Percentiles rank a stretch among this genome's conserved stretches.
Conservation (phyloP, 306 rosid genomes). For the Cucurbita argyrosperma region DNA sequence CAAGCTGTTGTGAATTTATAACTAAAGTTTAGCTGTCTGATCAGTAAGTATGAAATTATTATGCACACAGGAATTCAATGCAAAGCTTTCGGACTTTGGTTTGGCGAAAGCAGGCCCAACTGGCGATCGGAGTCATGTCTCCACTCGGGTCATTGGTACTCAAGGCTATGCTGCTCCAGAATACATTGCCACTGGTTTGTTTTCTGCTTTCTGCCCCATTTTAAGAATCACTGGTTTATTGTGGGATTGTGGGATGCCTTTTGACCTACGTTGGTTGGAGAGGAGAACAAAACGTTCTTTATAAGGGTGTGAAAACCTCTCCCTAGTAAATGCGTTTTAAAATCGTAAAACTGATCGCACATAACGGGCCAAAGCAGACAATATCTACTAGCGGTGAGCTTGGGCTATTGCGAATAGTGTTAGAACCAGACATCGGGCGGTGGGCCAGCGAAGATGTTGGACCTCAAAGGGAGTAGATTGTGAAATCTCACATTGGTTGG, state of each 20-base stretch:
- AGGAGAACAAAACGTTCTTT: fast-evolving
- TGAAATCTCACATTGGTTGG: too few species aligned
- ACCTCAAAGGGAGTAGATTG: too few species aligned
- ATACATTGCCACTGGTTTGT: conserved; percentile 67
- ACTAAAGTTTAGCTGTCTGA: neutral
- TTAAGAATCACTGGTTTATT: neutral
- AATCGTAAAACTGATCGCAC: too few species aligned
- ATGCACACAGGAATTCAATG: conserved; percentile 40
- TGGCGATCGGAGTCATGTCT: conserved; percentile 72
- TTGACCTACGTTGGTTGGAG: too few species aligned
- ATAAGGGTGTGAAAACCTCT: too few species aligned
- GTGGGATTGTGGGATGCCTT: too few species aligned
- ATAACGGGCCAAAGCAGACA: too few species aligned
- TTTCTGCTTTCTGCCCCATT: neutral
- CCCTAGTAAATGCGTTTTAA: too few species aligned
- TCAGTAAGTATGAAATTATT: neutral
- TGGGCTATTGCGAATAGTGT: too few species aligned
- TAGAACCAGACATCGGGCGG: too few species aligned
- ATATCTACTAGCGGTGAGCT: too few species aligned
- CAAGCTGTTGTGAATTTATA: neutral
- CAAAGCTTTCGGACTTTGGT: conserved; percentile 72
- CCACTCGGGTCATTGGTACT: conserved; percentile 83
- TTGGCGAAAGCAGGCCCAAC: conserved; percentile 74
- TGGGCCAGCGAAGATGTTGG: too few species aligned
- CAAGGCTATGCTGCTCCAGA: conserved; percentile 85